Percentiles rank a stretch among this genome's conserved stretches.
These are phyloP conservation scores for Chrysoporthe puriensis DNA, from an alignment of 2,329 filamentous ascomycete genomes.

Conservation along the genomic window DNA sequence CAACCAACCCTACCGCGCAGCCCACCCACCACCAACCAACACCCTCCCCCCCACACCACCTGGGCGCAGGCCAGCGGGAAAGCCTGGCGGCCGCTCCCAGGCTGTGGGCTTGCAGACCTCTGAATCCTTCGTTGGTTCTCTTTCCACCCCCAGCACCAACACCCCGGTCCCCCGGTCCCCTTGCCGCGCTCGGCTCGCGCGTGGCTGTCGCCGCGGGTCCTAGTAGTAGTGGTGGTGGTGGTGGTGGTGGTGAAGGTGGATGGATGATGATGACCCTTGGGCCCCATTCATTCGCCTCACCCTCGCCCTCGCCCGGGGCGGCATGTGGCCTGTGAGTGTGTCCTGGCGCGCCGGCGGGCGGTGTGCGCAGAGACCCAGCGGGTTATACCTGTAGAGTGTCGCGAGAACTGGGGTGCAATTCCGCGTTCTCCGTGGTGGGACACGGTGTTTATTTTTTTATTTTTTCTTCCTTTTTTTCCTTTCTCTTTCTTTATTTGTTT, in stretches of 20 bases:
- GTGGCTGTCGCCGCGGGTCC: background rate
- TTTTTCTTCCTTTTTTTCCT: too few species aligned
- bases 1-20: too few species aligned
- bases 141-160: background rate
- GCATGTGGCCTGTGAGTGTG: background rate
- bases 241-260: too few species aligned
- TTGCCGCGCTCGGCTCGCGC: background rate
- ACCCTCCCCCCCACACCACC: background rate
- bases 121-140: constrained; percentile 2
- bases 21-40: background rate
- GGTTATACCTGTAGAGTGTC: background rate
- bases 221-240: too few species aligned
- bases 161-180: background rate
- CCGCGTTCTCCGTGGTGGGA: too few species aligned
- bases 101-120: constrained; percentile 2
- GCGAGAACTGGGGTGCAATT: background rate
- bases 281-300: background rate
- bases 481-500: too few species aligned
- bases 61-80: constrained; percentile 13
- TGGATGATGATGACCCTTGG: background rate
- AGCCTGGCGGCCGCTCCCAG: constrained; percentile 29
- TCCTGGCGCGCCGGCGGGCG: too few species aligned
- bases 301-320: too few species aligned
- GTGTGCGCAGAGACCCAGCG: background rate
- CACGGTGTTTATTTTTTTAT: too few species aligned